phyloP scores from a whole-genome alignment of 345 rosid genomes.

The Isatis tinctoria region DNA sequence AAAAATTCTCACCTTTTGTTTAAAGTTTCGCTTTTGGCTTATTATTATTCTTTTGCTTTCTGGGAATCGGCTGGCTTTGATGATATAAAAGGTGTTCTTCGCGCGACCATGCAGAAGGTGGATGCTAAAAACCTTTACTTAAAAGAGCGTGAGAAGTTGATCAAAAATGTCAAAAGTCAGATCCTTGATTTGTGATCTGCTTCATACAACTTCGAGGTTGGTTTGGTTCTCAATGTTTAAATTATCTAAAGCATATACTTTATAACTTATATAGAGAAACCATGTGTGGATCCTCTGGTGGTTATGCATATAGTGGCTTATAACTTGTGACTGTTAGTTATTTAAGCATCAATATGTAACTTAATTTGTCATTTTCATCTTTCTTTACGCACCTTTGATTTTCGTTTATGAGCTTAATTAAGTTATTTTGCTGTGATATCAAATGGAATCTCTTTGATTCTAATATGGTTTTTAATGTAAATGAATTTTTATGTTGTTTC shows the following conservation, averaged over 20 bases:
- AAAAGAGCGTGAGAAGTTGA: constrained; percentile 37
- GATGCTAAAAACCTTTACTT: constrained; percentile 34
- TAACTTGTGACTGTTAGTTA: background rate
- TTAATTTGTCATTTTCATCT: background rate
- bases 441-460: background rate
- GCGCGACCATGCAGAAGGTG: constrained; percentile 32
- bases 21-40: background rate
- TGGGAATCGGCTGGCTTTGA: constrained; percentile 2
- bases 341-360: background rate
- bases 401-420: background rate
- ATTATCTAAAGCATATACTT: background rate
- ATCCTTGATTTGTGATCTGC: constrained; percentile 38
- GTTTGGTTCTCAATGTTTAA: background rate
- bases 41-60: background rate
- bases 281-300: no score
- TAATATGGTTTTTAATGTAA: background rate
- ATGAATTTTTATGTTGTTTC: background rate
- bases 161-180: constrained; percentile 38
- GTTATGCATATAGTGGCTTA: background rate
- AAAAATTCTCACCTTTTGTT: background rate
- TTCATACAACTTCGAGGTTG: constrained; percentile 43
- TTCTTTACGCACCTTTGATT: background rate
- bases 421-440: no score
- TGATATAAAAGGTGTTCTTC: constrained; percentile 46
- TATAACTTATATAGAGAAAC: background rate